phyloP scores from a whole-genome alignment of 495 filamentous ascomycete species.

The Cryomyces minteri region DNA sequence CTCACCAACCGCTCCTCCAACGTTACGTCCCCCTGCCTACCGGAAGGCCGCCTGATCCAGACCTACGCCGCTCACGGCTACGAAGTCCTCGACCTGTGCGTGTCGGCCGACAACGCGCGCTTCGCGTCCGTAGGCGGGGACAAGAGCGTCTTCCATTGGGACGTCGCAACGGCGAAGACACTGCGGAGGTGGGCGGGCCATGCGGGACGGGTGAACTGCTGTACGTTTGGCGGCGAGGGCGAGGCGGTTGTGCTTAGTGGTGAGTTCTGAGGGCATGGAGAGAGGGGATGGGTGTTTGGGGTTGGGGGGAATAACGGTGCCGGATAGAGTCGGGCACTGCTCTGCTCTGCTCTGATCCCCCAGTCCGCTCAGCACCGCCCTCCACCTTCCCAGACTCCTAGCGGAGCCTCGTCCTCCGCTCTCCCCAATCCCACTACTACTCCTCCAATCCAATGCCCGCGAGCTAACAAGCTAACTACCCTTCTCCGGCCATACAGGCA shows the following conservation, averaged over 20 bases:
- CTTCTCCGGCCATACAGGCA: slow-evolving; percentile 24
- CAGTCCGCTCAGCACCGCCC: too few relatives aligned
- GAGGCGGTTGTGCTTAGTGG: slow-evolving; percentile 52
- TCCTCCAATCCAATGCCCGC: too few relatives aligned
- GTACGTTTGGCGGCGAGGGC: slow-evolving; percentile 54
- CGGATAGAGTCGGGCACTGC: too few relatives aligned
- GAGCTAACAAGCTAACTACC: too few relatives aligned
- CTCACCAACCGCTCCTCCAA: slow-evolving; percentile 58
- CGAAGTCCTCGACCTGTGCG: slow-evolving; percentile 63
- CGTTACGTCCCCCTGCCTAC: slow-evolving; percentile 17
- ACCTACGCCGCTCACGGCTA: slow-evolving; percentile 81
- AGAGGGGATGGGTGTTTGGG: too few relatives aligned
- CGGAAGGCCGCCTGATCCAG: slow-evolving; percentile 51
- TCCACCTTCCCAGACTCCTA: too few relatives aligned
- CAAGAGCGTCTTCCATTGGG: slow-evolving; percentile 81
- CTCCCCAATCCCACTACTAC: too few relatives aligned
- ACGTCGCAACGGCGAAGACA: slow-evolving; percentile 62
- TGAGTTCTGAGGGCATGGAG: slow-evolving; percentile 9
- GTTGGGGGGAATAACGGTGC: neutral
- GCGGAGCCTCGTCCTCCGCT: too few relatives aligned
- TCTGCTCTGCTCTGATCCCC: too few relatives aligned
- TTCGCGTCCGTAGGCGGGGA: slow-evolving; percentile 79
- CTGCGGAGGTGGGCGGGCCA: slow-evolving; percentile 49
- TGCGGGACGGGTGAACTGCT: slow-evolving; percentile 54
- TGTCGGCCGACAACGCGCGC: slow-evolving; percentile 56